Evolutionary conservation across 164 flowering plant species (phyloP).

Genomic region (Liquidambar formosana): DNA sequence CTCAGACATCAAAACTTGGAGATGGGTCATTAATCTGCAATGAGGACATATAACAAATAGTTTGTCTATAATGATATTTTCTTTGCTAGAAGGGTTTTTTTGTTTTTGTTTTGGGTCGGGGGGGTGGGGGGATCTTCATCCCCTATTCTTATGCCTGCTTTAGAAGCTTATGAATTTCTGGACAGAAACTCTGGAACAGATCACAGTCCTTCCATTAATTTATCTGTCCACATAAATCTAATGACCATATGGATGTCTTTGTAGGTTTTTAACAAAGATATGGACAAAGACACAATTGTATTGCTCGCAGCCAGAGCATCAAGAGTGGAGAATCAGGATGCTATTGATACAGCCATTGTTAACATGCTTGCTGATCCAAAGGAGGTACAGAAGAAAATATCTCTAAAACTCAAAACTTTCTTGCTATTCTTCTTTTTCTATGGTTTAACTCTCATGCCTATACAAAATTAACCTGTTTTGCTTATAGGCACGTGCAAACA

Average conservation of each 20-base stretch:
- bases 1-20: not conserved
- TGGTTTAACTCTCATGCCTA: not conserved
- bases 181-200: not conserved
- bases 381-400: conserved; percentile 51
- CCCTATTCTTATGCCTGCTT: not conserved
- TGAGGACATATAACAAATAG: not conserved
- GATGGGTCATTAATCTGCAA: not conserved
- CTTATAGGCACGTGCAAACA: conserved; percentile 71
- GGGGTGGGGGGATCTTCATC: not conserved
- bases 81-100: too few species aligned
- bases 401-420: not conserved
- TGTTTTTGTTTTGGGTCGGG: too few species aligned
- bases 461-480: not conserved
- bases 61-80: too few species aligned
- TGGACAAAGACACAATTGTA: conserved; percentile 66
- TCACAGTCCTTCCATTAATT: not conserved
- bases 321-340: conserved; percentile 88
- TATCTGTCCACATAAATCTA: not conserved
- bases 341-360: conserved; percentile 80
- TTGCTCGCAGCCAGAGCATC: conserved; percentile 86
- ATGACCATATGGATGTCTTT: not conserved
- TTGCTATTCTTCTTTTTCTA: not conserved
- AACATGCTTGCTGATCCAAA: conserved; percentile 89
- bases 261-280: conserved; percentile 64
- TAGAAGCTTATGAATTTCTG: not conserved